Conservation (phyloP, 2,329 filamentous ascomycete genomes). For the Coniochaeta sp. region DNA sequence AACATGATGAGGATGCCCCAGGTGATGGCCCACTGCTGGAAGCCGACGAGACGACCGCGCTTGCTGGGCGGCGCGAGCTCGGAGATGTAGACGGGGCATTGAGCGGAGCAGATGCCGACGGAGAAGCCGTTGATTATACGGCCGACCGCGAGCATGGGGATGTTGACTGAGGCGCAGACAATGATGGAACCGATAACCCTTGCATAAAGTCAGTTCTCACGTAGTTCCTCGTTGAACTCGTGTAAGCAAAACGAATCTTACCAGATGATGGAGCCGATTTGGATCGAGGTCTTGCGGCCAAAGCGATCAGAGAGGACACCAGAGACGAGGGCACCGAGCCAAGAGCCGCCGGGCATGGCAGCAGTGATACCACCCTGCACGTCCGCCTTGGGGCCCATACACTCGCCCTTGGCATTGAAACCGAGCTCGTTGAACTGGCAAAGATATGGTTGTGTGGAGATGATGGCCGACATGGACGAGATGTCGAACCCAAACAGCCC, state of each 20-base stretch:
- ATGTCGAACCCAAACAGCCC: constrained; percentile 37
- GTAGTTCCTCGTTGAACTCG: too few species aligned
- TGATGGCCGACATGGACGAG: constrained; percentile 36
- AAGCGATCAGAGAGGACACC: constrained; percentile 51
- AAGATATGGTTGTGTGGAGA: constrained; percentile 31
- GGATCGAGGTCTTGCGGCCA: constrained; percentile 40
- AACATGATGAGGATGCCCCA: constrained; percentile 41
- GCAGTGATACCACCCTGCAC: constrained; percentile 60
- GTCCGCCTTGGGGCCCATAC: constrained; percentile 41
- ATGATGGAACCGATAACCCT: constrained; percentile 43
- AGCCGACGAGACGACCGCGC: constrained; percentile 33
- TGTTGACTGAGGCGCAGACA: constrained; percentile 35
- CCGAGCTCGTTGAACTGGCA: constrained; percentile 34
- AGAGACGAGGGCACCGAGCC: constrained; percentile 54
- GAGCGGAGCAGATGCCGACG: constrained; percentile 66
- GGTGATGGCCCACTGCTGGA: constrained; percentile 38
- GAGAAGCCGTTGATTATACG: constrained; percentile 65
- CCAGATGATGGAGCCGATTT: constrained; percentile 43
- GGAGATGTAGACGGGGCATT: constrained; percentile 64
- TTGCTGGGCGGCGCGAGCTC: constrained; percentile 48
- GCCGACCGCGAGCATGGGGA: constrained; percentile 56
- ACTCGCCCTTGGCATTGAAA: constrained; percentile 26
- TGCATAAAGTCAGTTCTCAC: constrained; percentile 12
- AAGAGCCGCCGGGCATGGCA: constrained; percentile 65
- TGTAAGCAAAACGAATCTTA: constrained; percentile 24